A percentile compares a stretch with the other conserved stretches of the same genome.
Conservation (phyloP, 768 basidiomycete genomes). For the Lactarius quietus region DNA sequence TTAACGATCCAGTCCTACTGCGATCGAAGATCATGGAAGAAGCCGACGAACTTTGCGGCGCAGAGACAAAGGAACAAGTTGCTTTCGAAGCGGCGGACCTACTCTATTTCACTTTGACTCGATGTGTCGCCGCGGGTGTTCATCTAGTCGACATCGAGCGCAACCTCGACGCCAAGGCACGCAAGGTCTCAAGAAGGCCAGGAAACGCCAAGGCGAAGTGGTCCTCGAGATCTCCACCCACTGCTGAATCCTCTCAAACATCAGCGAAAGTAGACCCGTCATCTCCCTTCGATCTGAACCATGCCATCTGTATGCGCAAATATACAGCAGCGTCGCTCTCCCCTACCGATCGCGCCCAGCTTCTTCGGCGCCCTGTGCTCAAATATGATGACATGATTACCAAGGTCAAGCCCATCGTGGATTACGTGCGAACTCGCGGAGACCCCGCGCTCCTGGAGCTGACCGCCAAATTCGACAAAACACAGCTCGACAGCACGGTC, state of each 20-base stretch:
- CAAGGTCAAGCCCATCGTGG: conserved; percentile 93
- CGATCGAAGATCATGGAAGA: conserved; percentile 97
- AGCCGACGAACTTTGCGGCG: conserved; percentile 92
- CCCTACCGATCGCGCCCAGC: conserved; percentile 52
- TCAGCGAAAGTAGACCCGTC: conserved; percentile 26
- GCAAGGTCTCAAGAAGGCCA: conserved; percentile 78
- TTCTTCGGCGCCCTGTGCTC: conserved; percentile 87
- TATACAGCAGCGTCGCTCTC: conserved; percentile 52
- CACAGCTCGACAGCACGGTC: conserved; percentile 61
- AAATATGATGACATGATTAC: conserved; percentile 85
- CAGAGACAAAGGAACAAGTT: conserved; percentile 72
- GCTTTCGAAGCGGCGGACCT: conserved; percentile 96
- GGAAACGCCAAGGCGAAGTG: conserved; percentile 93
- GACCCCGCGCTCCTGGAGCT: conserved; percentile 84
- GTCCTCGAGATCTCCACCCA: conserved; percentile 29
- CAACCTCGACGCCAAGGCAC: conserved; percentile 80
- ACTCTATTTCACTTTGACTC: conserved; percentile 85
- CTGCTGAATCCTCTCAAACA: conserved; percentile 25
- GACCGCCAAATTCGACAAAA: conserved; percentile 93
- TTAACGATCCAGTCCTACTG: conserved; percentile 76
- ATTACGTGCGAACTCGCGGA: conserved; percentile 76
- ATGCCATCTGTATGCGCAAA: conserved; percentile 74
- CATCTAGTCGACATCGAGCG: conserved; percentile 77
- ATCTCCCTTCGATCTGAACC: conserved; percentile 34
- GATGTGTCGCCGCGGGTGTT: conserved; percentile 82